Base-by-base conservation (phyloP, 1,139 yeast species). In the Casaregolazyma lundiana region DNA sequence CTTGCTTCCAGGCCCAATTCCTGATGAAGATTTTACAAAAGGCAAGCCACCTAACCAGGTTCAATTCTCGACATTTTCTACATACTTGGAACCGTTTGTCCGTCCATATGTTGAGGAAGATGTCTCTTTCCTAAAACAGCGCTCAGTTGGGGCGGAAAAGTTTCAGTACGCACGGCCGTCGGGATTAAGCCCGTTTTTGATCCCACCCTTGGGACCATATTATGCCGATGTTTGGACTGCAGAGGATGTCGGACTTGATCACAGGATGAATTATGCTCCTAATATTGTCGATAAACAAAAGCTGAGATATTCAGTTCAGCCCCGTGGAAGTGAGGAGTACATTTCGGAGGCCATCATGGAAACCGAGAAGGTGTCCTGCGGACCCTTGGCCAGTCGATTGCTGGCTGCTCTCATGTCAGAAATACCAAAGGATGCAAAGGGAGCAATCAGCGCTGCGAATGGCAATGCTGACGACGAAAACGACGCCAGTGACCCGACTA, bases 41-140 rank as follows among this genome's bases (percentile, higher is more conserved):
- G 80, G 81, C 18, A 90, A 90, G 59, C 97, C 97, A 6, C 69
- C 88, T 2, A 90, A 87, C 64, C 98, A 92, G 67, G 95, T 92
- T 17, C 97, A 89, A 60, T 89, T 86, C 64, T 75, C 88, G 15
- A 90, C 98, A 0, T 94, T 87, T 63, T 84, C 87, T 53, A 70
- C 92, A 0, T 88, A 84, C 55, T 75, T 89, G 41, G 98, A 92
- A 62, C 87, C 92, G 30, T 92, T 78, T 62, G 90, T 84, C 67
- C 73, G 96, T 49, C 77, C 78, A 5, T 86, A 78, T 56, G 71
- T 76, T 20, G 95, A 84, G 52, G 96, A 89, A 34, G 98, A 92
- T 61, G 62, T 89, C 37, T 80, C 82, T 44, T 81, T 88, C 56
- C 68, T 92, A 46, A 78, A 78, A 53, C 83, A 79, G 53, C 79